Conservation (phyloP, 179 eudicot genomes). For the Nepenthes alata region DNA sequence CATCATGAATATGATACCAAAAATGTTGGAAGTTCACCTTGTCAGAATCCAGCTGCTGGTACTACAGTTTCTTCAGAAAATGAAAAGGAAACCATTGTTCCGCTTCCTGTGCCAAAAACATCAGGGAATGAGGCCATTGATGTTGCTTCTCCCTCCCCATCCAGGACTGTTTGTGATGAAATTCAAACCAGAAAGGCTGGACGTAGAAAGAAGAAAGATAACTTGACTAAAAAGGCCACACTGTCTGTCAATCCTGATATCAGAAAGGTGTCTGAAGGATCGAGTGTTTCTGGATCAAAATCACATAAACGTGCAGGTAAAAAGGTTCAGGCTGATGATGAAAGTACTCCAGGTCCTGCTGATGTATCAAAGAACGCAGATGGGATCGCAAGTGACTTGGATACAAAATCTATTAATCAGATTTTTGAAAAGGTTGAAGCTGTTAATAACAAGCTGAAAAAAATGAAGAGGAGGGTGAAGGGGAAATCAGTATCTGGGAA, state of each 20-base stretch:
- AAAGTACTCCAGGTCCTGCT: constrained; percentile 14
- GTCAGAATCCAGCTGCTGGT: constrained; percentile 22
- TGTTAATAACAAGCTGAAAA: constrained; percentile 22
- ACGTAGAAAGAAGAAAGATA: constrained; percentile 10
- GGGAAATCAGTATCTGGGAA: constrained; percentile 30
- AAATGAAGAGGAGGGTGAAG: constrained; percentile 32
- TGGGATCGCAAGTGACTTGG: constrained; percentile 22
- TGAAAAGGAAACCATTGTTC: constrained; percentile 19
- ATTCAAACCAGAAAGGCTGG: constrained; percentile 18
- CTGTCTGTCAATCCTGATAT: constrained; percentile 1
- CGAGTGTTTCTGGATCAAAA: constrained; percentile 20
- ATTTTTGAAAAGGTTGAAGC: constrained; percentile 20
- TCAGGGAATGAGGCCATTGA: constrained; percentile 21
- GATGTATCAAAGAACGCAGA: constrained; percentile 26
- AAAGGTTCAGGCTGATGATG: constrained; percentile 25
- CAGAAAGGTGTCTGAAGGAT: constrained; percentile 23
- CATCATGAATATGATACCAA: constrained; percentile 17
- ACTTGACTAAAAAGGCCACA: constrained; percentile 21
- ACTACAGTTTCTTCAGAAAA: constrained; percentile 15
- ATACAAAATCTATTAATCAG: constrained; percentile 16
- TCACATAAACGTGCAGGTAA: constrained; percentile 19
- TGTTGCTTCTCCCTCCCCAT: constrained; percentile 36
- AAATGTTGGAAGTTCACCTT: constrained; percentile 16
- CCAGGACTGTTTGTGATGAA: constrained; percentile 31
- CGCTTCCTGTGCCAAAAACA: constrained; percentile 28